These are phyloP conservation scores for Nitzschia sp. DNA, from an alignment of 108 stramenopile genomes.

Conservation along the genomic window DNA sequence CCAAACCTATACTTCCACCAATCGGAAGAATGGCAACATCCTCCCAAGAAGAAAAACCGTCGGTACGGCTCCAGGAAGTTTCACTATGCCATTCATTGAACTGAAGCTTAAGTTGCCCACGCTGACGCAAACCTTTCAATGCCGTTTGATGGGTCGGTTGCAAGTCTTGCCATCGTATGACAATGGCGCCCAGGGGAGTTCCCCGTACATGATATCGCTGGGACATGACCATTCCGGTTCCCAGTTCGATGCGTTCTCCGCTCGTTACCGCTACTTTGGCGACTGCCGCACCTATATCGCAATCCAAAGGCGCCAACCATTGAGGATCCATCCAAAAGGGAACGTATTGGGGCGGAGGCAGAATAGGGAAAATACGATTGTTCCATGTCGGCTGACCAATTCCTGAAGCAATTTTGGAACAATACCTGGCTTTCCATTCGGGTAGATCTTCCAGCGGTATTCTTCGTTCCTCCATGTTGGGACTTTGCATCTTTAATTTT, in stretches of 20 bases:
- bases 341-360: slow-evolving; percentile 6
- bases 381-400: slow-evolving; percentile 42
- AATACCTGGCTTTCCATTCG: slow-evolving; percentile 18
- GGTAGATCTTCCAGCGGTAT: not conserved
- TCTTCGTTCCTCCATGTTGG: not conserved
- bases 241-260: slow-evolving; percentile 31
- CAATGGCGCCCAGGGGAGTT: slow-evolving; percentile 15
- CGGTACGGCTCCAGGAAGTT: not conserved
- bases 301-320: slow-evolving; percentile 20
- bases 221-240: slow-evolving; percentile 27
- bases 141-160: slow-evolving; percentile 2
- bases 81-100: slow-evolving; percentile 13
- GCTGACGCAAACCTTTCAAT: slow-evolving; percentile 3
- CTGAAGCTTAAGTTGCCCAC: slow-evolving; percentile 12
- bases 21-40: slow-evolving; percentile 31
- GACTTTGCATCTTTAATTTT: not conserved
- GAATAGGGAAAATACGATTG: slow-evolving; percentile 28
- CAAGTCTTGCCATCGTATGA: slow-evolving; percentile 33
- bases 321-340: slow-evolving; percentile 9
- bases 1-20: slow-evolving; percentile 31
- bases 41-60: not conserved
- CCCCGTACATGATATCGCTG: not conserved
- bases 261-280: slow-evolving; percentile 14
- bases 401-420: slow-evolving; percentile 38
- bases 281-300: slow-evolving; percentile 14